Evolutionary conservation across 2,329 filamentous ascomycete genomes (phyloP), one percentile per base, ranked within the genome.

Genomic region (Truncatella angustata): DNA sequence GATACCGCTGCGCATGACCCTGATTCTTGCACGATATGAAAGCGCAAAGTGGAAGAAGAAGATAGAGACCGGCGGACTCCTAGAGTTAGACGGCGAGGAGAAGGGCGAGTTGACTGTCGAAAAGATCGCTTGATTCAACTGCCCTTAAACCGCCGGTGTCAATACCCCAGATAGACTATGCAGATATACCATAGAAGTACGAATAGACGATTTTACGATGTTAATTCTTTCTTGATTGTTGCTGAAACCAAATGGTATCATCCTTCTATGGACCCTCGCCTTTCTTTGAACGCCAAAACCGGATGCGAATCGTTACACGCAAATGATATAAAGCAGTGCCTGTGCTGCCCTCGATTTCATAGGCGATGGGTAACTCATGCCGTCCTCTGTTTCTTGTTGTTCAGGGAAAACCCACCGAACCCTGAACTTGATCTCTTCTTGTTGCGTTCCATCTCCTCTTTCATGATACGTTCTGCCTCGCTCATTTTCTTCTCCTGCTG

Each of bases 401-500:
- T 70, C 1, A 74, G 70, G 5, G 73, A 68, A 43, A 52, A 55
- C 7, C 75, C 76, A 16, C 70, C 72, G 49, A 75, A 74, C 0
- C 77, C 77, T 9, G 76, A 79, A 44, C 82, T 74, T 30, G 76
- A 70, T 51, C 86, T 77, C 66, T 91, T 91, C 58, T 80, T 77
- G 60, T 91, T 91, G 57, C 80, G 77, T 60, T 91, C 87, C 70
- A 90, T 79, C 64, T 92, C 88, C 61, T 89, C 87, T 69, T 87
- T 90, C 91, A 96, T 96, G 63, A 94, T 95, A 49, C 87, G 81
- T 70, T 93, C 91, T 3, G 86, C 87, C 65, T 95, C 90, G 62
- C 88, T 93, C 81, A 96, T 93, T 63, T 89, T 94, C 76, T 89
- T 91, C 2, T 84, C 85, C 50, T 80, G 80, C 55, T 84, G 83